Base-by-base conservation (phyloP, 2,329 filamentous ascomycete genomes). In the Furcasterigmium sp. region DNA sequence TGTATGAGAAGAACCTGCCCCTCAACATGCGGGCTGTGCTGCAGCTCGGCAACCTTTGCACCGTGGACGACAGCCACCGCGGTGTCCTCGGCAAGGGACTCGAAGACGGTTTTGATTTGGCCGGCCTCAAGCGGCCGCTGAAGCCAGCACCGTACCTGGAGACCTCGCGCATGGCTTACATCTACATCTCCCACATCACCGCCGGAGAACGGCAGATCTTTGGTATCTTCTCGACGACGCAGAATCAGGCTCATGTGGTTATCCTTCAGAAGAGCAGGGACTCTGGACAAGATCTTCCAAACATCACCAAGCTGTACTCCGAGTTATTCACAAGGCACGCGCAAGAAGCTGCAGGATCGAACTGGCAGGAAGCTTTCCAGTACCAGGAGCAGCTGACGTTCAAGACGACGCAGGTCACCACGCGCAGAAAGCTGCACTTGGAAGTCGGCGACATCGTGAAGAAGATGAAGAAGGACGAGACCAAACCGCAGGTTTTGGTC, bases 1-100 rank as follows among this genome's bases (percentile, higher is more conserved):
- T 98, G 13, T 99, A 99, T 57, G 94, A 98, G 67, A 91, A 85
- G 56, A 86, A 95, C 52, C 76, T 99, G 2, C 90, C 94, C 1
- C 72, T 97, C 6, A 88, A 87, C 50, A 78, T 95, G 38, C 80
- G 91, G 32, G 93, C 91, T 4, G 78, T 98, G 25, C 76, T 99
- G 9, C 87, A 93, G 53, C 72, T 99, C 1, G 94, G 93, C 34
- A 96, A 88, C 56, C 72, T 87, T 23, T 98, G 93, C 60, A 94
- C 89, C 3, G 95, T 98, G 52, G 93, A 99, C 56, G 87, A 95
- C 56, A 83, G 75, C 43, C 91, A 96, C 54, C 80, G 86, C 47
- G 94, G 91, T 53, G 91, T 96, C 2, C 78, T 98, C 8, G 93
- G 93, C 39, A 91, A 86, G 56, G 93, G 93, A 42, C 69, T 99